Conservation (phyloP, 441 rosid species). For the Gossypium trilobum region DNA sequence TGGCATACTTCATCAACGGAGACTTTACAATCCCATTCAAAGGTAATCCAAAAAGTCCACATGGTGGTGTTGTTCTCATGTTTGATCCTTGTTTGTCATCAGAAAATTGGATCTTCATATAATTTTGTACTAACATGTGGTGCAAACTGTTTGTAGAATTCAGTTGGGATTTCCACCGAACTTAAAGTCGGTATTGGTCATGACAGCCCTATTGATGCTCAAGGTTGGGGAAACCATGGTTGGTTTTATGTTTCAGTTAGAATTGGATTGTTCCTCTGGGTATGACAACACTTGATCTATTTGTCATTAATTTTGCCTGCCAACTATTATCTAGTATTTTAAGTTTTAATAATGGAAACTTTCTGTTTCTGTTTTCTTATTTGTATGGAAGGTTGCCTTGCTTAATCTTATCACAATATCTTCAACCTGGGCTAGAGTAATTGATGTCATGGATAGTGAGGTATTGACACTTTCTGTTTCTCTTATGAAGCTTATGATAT, state of each 20-base stretch:
- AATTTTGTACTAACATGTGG: slow-evolving; percentile 7
- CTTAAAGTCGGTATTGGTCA: slow-evolving; percentile 24
- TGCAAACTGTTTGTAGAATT: slow-evolving; percentile 32
- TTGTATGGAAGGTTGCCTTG: slow-evolving; percentile 55
- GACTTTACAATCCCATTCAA: slow-evolving; percentile 27
- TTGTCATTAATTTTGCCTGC: slow-evolving; percentile 7
- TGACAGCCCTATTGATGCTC: slow-evolving; percentile 26
- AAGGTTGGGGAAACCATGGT: slow-evolving; percentile 44
- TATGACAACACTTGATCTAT: slow-evolving; percentile 23
- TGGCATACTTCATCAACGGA: slow-evolving; percentile 58
- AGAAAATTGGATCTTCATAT: not conserved
- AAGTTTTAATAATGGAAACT: slow-evolving; percentile 2
- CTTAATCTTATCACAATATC: slow-evolving; percentile 87
- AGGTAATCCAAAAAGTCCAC: slow-evolving; percentile 33
- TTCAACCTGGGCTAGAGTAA: slow-evolving; percentile 91
- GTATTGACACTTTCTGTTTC: slow-evolving; percentile 29
- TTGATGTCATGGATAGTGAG: slow-evolving; percentile 88
- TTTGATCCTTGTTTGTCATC: not conserved
- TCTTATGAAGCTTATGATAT: slow-evolving; percentile 3
- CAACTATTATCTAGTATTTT: not conserved
- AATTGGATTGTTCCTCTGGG: slow-evolving; percentile 89
- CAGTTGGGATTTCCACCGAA: slow-evolving; percentile 29
- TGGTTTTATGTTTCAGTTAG: slow-evolving; percentile 75
- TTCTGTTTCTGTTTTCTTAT: not conserved
- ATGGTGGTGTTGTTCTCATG: not conserved